Conservation (phyloP, 495 filamentous ascomycete species). For the Sphaerosporella brunnea region DNA sequence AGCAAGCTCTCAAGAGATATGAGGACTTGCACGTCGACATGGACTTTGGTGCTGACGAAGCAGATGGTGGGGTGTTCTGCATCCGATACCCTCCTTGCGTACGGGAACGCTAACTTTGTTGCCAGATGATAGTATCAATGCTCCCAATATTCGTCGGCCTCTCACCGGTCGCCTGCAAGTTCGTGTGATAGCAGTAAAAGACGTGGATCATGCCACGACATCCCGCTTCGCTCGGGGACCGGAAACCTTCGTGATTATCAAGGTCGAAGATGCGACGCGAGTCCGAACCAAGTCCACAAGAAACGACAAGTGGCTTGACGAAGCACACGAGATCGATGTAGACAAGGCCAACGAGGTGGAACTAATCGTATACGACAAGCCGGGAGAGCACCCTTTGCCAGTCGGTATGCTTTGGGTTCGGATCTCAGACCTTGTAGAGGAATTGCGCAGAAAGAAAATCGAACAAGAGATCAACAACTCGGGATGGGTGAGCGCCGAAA, state of each 20-base stretch:
- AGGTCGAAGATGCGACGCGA: slow-evolving; percentile 84
- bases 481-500: slow-evolving; percentile 93
- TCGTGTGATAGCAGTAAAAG: slow-evolving; percentile 69
- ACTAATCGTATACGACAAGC: slow-evolving; percentile 91
- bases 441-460: slow-evolving; percentile 93
- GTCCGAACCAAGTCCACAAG: slow-evolving; percentile 74
- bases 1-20: slow-evolving; percentile 88
- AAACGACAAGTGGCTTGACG: slow-evolving; percentile 77
- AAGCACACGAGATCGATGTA: slow-evolving; percentile 75
- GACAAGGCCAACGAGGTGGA: slow-evolving; percentile 99
- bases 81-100: not conserved
- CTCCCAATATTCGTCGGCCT: slow-evolving; percentile 83
- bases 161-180: slow-evolving; percentile 76
- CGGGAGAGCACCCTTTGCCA: slow-evolving; percentile 70
- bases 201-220: slow-evolving; percentile 85
- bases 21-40: slow-evolving; percentile 96
- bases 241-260: slow-evolving; percentile 86
- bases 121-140: slow-evolving; percentile 88
- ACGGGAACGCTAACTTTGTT: slow-evolving; percentile 11
- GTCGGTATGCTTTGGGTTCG: slow-evolving; percentile 93
- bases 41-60: slow-evolving; percentile 51
- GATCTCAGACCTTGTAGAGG: slow-evolving; percentile 92
- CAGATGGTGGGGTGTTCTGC: slow-evolving; percentile 56
- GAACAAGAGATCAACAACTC: slow-evolving; percentile 78
- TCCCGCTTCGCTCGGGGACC: slow-evolving; percentile 74